Conservation (phyloP, 1,284 basidiomycete species). For the Agaricales sp. region DNA sequence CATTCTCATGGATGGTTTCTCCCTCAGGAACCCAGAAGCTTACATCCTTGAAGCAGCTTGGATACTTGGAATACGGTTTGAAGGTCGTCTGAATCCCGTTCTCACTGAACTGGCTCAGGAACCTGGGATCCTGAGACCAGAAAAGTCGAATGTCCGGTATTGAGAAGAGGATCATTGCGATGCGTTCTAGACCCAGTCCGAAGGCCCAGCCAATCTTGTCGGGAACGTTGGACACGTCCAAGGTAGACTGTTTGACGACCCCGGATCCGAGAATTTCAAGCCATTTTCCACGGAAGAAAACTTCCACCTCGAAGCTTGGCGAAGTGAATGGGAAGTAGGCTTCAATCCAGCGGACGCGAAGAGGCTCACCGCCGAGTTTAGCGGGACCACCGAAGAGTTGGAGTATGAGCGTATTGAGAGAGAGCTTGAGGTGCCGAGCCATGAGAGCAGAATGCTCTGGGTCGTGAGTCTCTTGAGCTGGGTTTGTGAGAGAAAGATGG, state of each 20-base stretch:
- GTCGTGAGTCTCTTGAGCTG: constrained; percentile 73
- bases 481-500: constrained; percentile 66
- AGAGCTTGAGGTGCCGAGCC: constrained; percentile 82
- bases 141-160: constrained; percentile 99
- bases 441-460: constrained; percentile 62
- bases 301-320: constrained; percentile 97
- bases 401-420: constrained; percentile 83
- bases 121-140: constrained; percentile 89
- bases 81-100: constrained; percentile 68
- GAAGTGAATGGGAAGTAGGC: constrained; percentile 97
- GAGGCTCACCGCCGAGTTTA: constrained; percentile 44
- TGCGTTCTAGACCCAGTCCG: constrained; percentile 93
- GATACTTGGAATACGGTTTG: constrained; percentile 85
- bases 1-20: constrained; percentile 78
- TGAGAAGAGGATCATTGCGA: constrained; percentile 96
- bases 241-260: constrained; percentile 82
- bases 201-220: constrained; percentile 97
- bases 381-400: constrained; percentile 65
- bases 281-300: constrained; percentile 95
- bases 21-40: constrained; percentile 78
- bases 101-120: constrained; percentile 77
- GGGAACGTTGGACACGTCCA: constrained; percentile 72
- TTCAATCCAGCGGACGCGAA: constrained; percentile 94
- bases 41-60: constrained; percentile 82
- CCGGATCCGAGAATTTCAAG: constrained; percentile 94